phyloP scores from a whole-genome alignment of 306 rosid species.

The Medicago arabica region DNA sequence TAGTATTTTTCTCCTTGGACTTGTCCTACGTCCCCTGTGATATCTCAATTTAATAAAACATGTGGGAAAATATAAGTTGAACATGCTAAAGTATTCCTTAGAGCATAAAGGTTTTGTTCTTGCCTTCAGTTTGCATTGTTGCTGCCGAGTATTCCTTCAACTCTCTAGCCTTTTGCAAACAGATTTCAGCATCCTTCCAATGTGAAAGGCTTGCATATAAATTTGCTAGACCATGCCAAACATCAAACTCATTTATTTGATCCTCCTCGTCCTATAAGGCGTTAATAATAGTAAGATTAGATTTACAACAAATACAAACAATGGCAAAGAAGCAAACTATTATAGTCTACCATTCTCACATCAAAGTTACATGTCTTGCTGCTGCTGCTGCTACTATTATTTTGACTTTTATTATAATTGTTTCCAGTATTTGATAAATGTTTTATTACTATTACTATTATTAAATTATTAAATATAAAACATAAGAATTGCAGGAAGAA shows the following conservation, averaged over 20 bases:
- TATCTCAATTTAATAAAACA: too few relatives aligned
- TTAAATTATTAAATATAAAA: conserved; percentile 4
- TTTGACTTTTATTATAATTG: too few relatives aligned
- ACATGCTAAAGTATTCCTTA: conserved; percentile 31
- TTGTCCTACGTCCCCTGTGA: too few relatives aligned
- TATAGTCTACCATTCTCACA: too few relatives aligned
- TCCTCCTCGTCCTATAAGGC: conserved; percentile 64
- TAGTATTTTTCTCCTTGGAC: too few relatives aligned
- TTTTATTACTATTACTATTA: too few relatives aligned
- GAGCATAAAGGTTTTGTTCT: conserved; percentile 46
- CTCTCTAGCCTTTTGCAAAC: conserved; percentile 83
- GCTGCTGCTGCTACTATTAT: too few relatives aligned
- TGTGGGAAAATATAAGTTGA: neutral
- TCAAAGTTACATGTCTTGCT: too few relatives aligned
- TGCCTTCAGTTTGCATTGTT: conserved; percentile 75
- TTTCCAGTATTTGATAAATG: too few relatives aligned
- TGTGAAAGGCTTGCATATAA: conserved; percentile 87
- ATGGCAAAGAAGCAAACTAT: too few relatives aligned
- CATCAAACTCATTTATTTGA: conserved; percentile 73
- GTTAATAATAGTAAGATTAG: conserved; percentile 24
- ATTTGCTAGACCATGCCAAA: conserved; percentile 94
- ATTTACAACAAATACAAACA: neutral
- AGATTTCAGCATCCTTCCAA: conserved; percentile 92
- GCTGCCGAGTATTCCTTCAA: conserved; percentile 65
- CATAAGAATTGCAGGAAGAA: conserved; percentile 9